A percentile compares a stretch with the other conserved stretches of the same genome.
These are phyloP conservation scores for Erucastrum elatum DNA, from an alignment of 345 rosid species.

Conservation along the genomic window DNA sequence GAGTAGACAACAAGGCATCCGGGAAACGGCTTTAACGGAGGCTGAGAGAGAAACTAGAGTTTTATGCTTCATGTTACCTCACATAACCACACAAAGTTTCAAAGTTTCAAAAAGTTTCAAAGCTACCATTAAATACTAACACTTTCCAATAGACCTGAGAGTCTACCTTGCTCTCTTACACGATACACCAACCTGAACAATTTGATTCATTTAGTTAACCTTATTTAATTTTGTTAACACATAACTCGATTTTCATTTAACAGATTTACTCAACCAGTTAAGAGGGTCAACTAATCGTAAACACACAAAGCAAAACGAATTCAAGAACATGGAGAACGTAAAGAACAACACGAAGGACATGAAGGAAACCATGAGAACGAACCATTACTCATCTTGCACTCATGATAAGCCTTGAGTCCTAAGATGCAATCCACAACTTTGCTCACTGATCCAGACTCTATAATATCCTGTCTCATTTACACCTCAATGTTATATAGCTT, in stretches of 20 bases:
- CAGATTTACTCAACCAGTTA: neutral
- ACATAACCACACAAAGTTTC: neutral
- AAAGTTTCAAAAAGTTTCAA: neutral
- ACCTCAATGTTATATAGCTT: neutral
- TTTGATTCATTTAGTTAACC: neutral
- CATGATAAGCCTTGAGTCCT: conserved; percentile 72
- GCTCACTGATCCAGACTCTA: conserved; percentile 74
- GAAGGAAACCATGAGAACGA: conserved; percentile 42
- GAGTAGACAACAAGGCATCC: too few species aligned
- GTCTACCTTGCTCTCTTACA: neutral
- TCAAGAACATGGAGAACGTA: conserved; percentile 12
- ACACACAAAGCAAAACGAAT: neutral
- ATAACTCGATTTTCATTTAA: neutral
- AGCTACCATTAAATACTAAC: neutral
- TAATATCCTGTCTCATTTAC: conserved; percentile 52
- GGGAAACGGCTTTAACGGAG: too few species aligned
- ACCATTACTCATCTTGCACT: conserved; percentile 57
- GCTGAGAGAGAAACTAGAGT: too few species aligned
- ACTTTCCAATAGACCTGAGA: neutral
- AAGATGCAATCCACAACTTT: conserved; percentile 88
- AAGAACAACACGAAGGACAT: conserved; percentile 35
- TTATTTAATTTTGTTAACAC: neutral
- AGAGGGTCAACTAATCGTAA: neutral
- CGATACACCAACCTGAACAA: neutral
- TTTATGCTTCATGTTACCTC: neutral